Evolutionary conservation across 306 rosid genomes (phyloP).

Genomic region (Ceratonia siliqua): DNA sequence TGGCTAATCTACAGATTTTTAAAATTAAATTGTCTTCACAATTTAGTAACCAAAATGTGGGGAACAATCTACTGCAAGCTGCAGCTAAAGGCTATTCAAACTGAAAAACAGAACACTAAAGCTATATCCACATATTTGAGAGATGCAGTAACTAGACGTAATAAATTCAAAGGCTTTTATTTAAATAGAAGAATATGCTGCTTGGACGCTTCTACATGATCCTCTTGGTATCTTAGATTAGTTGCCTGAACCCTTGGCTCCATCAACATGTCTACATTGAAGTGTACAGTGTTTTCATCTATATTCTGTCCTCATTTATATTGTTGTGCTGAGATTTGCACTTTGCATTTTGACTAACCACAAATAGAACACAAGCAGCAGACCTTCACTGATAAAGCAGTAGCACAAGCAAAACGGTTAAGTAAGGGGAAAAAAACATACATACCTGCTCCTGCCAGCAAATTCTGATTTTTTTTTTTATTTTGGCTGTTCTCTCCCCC

Average conservation of each 20-base stretch:
- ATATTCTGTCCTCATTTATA: too few relatives aligned
- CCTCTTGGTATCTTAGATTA: conserved; percentile 1
- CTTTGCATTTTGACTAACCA: too few relatives aligned
- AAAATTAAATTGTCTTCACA: neutral
- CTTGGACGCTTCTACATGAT: neutral
- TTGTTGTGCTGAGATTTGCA: too few relatives aligned
- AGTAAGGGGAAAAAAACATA: neutral
- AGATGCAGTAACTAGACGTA: neutral
- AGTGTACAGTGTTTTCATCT: too few relatives aligned
- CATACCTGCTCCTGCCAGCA: neutral
- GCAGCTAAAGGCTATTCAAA: conserved; percentile 6
- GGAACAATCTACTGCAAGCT: neutral
- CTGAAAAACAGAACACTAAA: neutral
- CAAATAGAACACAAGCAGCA: too few relatives aligned
- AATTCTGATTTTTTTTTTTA: neutral
- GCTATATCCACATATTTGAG: conserved; percentile 5
- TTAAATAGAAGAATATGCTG: neutral
- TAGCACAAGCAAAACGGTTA: too few relatives aligned
- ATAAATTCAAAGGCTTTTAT: neutral
- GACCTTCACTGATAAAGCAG: too few relatives aligned
- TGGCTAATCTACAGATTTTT: neutral
- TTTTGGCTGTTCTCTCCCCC: too few relatives aligned
- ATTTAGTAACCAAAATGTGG: neutral
- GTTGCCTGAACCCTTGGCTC: neutral
- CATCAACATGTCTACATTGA: neutral